These are phyloP conservation scores for Echium plantagineum DNA, from an alignment of 257 asterid species.

Conservation along the genomic window DNA sequence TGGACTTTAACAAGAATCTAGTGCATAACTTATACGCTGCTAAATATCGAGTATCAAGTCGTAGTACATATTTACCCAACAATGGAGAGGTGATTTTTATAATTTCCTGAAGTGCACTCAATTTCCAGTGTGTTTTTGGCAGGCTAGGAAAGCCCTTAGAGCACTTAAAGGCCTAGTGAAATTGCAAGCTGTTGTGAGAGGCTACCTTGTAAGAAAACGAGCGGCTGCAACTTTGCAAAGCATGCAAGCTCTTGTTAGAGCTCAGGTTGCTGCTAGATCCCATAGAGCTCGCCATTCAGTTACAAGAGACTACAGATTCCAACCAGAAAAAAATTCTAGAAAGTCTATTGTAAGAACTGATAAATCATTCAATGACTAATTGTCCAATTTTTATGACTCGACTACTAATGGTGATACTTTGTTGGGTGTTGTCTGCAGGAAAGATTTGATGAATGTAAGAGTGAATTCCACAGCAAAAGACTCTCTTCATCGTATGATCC, in stretches of 20 bases:
- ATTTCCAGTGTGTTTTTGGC: slow-evolving; percentile 1
- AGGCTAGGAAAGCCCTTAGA: slow-evolving; percentile 91
- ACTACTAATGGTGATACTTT: background rate
- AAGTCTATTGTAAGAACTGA: slow-evolving; percentile 51
- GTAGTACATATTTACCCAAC: no score
- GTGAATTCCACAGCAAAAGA: slow-evolving; percentile 64
- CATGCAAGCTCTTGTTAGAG: slow-evolving; percentile 93
- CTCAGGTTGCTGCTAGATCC: slow-evolving; percentile 54
- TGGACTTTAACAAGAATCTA: no score
- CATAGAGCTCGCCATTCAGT: slow-evolving; percentile 55
- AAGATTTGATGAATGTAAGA: slow-evolving; percentile 45
- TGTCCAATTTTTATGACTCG: background rate
- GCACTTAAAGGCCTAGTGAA: slow-evolving; percentile 90
- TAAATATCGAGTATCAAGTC: no score
- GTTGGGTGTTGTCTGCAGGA: slow-evolving; percentile 33
- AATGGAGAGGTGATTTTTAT: background rate
- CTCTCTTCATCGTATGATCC: slow-evolving; percentile 42
- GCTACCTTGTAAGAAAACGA: slow-evolving; percentile 77
- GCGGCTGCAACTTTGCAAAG: slow-evolving; percentile 84
- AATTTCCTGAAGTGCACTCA: background rate
- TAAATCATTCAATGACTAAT: background rate
- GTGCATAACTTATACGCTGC: no score
- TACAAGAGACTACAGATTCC: slow-evolving; percentile 27
- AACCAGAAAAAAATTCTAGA: slow-evolving; percentile 42
- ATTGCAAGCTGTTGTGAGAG: slow-evolving; percentile 77